Base-by-base conservation (phyloP, 768 basidiomycete genomes). In the Boletus rex-veris region DNA sequence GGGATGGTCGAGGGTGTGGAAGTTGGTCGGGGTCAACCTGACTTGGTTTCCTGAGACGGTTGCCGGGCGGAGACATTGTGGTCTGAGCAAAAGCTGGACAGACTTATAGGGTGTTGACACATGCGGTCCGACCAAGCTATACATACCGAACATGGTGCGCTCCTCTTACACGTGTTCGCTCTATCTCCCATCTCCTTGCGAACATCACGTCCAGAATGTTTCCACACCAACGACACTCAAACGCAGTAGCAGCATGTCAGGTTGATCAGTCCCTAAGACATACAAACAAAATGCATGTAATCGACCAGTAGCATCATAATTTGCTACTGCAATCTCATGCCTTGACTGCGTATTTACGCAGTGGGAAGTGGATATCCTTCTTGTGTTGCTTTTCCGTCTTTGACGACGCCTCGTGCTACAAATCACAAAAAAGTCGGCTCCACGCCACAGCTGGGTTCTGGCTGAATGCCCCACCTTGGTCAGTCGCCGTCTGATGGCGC, bases 401-500 rank as follows among this genome's bases (percentile, higher is more conserved):
- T 63, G 83, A 73, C 71, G 85, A 86, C 57, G 74, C 68, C 74
- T 99, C 95, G 75, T 88, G 84, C 92, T 94, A 65, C 51, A 52
- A 31, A 58, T 54, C 46, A 42, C 45, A 24, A 36, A 24, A 37
- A 31, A 18, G 26, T 58, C 42, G 47, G 55, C 40, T 60, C 26
- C 58, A 48, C 42, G 26, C 5, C 42, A 15, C 35, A 36, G 5
- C 15, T 21, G 46, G 39, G 19, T 44, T 48, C 33, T 28, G 48
- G 21, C 16, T 47, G 16, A 5, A n/a, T 5, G 14, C 69, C 84
- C 53, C 56, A 92, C 92, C 79, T 88, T 86, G 64, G 92, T 93
- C 76, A 99, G 75, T 71, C 93, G 84, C 76, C 95, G 83, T 71
- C 97, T 85, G 80, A 99, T 98, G 39, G 97, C 97, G 64, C 97